Evolutionary conservation across 306 rosid species (phyloP), one percentile per base, ranked within the genome.

Genomic region (Inga oerstediana): DNA sequence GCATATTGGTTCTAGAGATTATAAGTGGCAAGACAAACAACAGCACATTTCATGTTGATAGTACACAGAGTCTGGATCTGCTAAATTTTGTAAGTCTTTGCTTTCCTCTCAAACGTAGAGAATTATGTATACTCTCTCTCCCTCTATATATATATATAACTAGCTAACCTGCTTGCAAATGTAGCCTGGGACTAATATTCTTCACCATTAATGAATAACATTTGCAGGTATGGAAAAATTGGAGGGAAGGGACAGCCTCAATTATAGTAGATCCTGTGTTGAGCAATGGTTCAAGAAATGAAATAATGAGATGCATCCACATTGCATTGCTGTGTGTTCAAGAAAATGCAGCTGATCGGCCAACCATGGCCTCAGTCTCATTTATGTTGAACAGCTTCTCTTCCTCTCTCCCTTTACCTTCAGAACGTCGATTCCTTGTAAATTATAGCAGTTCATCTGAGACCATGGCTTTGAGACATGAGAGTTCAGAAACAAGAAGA

Each of bases 1-100:
- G 93, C 1, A 87, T 91, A 1, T 13, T 89, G 6, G 8, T 89
- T 71, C 71, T 89, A 20, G 92, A 91, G 61, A 88, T 91, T 8
- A 11, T 91, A 14, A 81, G 87, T 30, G 93, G 92, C 45, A 81
- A 75, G 0, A 89, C 76, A 71, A 84, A 62, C 1, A 80, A 14
- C 3, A 24, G 46, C 43, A 70, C 49, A 12, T 81, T 11, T 16
- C 41, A 73, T 14, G 86, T 56, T 4, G 81, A 74, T 5, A 56
- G 16, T 30, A 14, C 39, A 64, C 77, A 13, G 30, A 7, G 0
- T 6, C 81, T 75, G 16, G 69, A 77, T 48, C 79, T 88, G 3
- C 5, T 83, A 17, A 81, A 81, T 82, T 79, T 62, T 68, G 95
- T 89, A 80, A 88, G 93, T 85, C 49, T 27, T 2, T 24, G 17